Base-by-base conservation (phyloP, 75 land plant species). In the Cunninghamia lanceolata region DNA sequence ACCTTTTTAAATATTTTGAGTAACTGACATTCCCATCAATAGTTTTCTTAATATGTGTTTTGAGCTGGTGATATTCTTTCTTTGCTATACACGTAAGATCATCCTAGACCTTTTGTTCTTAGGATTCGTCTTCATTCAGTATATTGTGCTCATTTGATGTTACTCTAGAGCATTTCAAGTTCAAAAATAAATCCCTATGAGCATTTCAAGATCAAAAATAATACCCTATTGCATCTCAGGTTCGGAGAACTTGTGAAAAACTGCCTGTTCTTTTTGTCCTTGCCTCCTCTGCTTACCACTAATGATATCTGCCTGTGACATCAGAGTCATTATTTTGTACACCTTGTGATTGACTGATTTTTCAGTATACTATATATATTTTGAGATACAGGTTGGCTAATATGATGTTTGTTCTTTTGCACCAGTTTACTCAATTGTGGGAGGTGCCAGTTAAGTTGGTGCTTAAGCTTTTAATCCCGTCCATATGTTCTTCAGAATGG, bases 381-480 rank as follows among this genome's bases (percentile, higher is more conserved):
- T 28, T 45, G 32, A 43, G 34, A 80, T n/a, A n/a, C 4, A n/a
- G 82, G 46, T 43, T 80, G 47, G 46, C 82, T 80, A 45, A 80
- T 19, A 19, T 7, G 17, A 42, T 84, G 46, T 13, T 39, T 82
- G 39, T 89, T 89, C 40, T 45, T 8, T 70, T 79, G 47, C 35
- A 79, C 81, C 96, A 97, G 99, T 84, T 96, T 47, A 85, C 89
- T 66, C 83, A 54, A 66, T 42, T 88, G 21, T 90, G 94, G 92
- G 92, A 94, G 73, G 52, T 93, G 79, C 97, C 97, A n/a, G 92
- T 93, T 9, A 56, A 90, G 15, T 75, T 90, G 59, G 38, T 93
- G 70, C 88, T 98, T 30, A 95, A 92, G 89, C 91, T 97, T 46
- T 94, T 98, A 42, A 94, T 98, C 66, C 99, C 99, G 14, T 91